Conservation (phyloP, 495 filamentous ascomycete species). For the Trichoderma virens region DNA sequence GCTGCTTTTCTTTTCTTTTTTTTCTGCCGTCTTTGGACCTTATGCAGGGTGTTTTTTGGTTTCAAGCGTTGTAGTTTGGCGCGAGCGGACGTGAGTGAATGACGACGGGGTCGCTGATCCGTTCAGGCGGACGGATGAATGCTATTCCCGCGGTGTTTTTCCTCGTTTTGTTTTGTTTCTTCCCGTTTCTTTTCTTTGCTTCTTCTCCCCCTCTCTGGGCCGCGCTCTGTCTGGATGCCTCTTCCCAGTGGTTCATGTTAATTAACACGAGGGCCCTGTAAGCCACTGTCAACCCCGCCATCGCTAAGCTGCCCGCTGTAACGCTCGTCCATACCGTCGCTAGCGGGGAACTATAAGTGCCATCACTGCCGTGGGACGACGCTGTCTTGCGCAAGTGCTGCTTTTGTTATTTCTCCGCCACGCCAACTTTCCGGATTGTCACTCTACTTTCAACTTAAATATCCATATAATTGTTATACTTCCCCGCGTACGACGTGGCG, state of each 20-base stretch:
- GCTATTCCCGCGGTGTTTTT: not conserved
- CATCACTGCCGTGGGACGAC: too few relatives aligned
- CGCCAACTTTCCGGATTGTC: too few relatives aligned
- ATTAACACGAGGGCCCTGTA: not conserved
- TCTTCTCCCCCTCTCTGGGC: not conserved
- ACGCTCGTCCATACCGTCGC: not conserved
- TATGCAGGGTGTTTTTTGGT: not conserved
- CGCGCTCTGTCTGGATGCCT: not conserved
- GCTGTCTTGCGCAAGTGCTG: not conserved
- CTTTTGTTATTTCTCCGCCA: not conserved
- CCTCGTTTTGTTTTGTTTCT: not conserved
- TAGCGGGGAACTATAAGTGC: not conserved
- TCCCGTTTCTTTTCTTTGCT: not conserved
- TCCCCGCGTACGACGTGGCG: too few relatives aligned
- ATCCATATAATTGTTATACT: too few relatives aligned
- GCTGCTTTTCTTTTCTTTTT: not conserved
- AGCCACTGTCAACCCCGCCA: not conserved
- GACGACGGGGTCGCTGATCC: not conserved
- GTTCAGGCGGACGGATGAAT: not conserved
- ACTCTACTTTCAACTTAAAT: too few relatives aligned
- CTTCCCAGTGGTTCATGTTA: not conserved
- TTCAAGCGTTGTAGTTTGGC: not conserved
- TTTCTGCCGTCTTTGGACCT: not conserved
- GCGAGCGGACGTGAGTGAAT: not conserved
- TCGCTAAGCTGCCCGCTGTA: too few relatives aligned